Evolutionary conservation across 2,329 filamentous ascomycete species (phyloP).

Genomic region (Orbilia javanica): DNA sequence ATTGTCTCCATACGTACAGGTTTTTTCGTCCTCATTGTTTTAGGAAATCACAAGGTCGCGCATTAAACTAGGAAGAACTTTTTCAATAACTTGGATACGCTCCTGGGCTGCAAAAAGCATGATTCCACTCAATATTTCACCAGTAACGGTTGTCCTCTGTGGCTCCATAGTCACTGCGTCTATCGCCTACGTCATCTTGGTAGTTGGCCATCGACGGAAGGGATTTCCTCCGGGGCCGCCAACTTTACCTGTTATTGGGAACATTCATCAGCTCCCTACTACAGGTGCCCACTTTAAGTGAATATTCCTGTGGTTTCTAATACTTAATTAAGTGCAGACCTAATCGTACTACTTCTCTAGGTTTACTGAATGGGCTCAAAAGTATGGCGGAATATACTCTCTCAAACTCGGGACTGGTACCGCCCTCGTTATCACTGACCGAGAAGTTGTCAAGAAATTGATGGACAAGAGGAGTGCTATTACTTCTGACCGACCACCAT

Average conservation of each 20-base stretch:
- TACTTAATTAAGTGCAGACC: neutral
- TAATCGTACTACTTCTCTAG: constrained; percentile 60
- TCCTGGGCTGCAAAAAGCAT: neutral
- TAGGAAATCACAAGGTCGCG: neutral
- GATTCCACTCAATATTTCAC: constrained; percentile 20
- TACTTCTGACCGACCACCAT: constrained; percentile 67
- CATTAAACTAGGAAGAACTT: neutral
- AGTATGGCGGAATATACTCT: constrained; percentile 67
- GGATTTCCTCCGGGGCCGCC: constrained; percentile 64
- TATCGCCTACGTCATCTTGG: constrained; percentile 27
- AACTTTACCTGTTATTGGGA: constrained; percentile 67
- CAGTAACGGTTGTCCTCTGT: constrained; percentile 5
- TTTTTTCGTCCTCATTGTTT: neutral
- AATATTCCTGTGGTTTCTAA: neutral
- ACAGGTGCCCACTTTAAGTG: constrained; percentile 63
- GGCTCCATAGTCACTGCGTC: constrained; percentile 15
- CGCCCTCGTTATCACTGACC: constrained; percentile 66
- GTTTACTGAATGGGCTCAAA: constrained; percentile 67
- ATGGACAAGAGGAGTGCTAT: constrained; percentile 67
- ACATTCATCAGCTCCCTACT: constrained; percentile 65
- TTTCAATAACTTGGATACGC: neutral
- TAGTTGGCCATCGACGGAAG: constrained; percentile 28
- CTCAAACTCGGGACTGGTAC: constrained; percentile 67
- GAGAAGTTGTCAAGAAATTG: constrained; percentile 66
- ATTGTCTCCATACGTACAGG: neutral